These are phyloP conservation scores for Umbilicus rupestris DNA, from an alignment of 164 flowering plant genomes.

Conservation along the genomic window DNA sequence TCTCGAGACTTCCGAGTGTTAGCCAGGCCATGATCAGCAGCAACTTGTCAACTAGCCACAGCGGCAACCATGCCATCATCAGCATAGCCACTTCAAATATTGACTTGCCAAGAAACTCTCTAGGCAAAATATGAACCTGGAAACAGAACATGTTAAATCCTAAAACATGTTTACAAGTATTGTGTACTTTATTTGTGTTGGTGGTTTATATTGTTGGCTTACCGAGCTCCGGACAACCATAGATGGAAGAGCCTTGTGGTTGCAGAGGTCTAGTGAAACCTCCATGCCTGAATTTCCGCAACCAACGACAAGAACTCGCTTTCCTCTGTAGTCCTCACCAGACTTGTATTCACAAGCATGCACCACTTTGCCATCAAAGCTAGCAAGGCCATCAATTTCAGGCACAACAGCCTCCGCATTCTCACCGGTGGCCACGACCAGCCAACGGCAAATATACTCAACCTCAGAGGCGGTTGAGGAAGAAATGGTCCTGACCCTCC, in stretches of 20 bases:
- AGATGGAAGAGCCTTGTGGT: constrained; percentile 53
- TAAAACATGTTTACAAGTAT: background rate
- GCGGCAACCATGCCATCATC: constrained; percentile 57
- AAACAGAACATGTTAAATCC: constrained; percentile 6
- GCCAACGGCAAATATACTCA: constrained; percentile 64
- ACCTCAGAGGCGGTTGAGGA: constrained; percentile 21
- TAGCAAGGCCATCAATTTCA: constrained; percentile 39
- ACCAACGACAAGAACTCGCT: constrained; percentile 64
- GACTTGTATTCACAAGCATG: constrained; percentile 59
- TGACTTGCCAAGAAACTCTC: constrained; percentile 56
- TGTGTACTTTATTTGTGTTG: too few relatives aligned
- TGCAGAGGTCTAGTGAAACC: constrained; percentile 64
- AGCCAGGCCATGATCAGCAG: constrained; percentile 43
- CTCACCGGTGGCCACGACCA: constrained; percentile 76
- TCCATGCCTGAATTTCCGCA: constrained; percentile 92
- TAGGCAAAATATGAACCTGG: constrained; percentile 75
- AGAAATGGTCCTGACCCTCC: constrained; percentile 46
- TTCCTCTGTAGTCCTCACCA: constrained; percentile 43
- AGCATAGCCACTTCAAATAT: constrained; percentile 47
- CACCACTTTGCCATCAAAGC: constrained; percentile 38
- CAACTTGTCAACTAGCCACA: constrained; percentile 57
- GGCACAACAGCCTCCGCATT: constrained; percentile 64
- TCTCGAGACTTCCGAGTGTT: constrained; percentile 42
- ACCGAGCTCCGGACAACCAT: constrained; percentile 77
- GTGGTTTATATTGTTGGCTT: constrained; percentile 22